phyloP scores from a whole-genome alignment of 2,329 filamentous ascomycete genomes.

The Clonostachys byssicola region DNA sequence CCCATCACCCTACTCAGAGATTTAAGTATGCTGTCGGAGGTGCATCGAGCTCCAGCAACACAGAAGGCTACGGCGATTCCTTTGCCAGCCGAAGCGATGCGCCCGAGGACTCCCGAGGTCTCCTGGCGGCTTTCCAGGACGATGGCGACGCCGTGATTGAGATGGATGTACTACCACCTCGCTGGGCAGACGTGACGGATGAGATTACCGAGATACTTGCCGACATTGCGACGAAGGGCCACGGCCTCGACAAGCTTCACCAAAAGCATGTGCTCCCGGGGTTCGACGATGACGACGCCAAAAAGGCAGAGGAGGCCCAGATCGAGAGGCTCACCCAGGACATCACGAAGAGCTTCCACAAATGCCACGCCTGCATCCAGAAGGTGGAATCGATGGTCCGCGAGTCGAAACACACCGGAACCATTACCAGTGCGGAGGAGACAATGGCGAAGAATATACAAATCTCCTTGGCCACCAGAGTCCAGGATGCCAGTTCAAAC shows the following conservation, averaged over 20 bases:
- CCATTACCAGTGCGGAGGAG: conserved; percentile 79
- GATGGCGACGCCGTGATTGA: conserved; percentile 95
- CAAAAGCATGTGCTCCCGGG: conserved; percentile 96
- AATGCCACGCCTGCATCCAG: conserved; percentile 86
- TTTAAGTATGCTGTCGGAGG: conserved; percentile 56
- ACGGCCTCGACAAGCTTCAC: conserved; percentile 85
- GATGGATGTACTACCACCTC: conserved; percentile 92
- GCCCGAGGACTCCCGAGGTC: conserved; percentile 62
- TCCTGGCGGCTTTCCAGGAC: conserved; percentile 79
- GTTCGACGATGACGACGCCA: conserved; percentile 92
- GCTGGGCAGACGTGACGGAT: conserved; percentile 94
- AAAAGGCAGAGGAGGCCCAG: conserved; percentile 79
- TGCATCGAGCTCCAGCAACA: conserved; percentile 24
- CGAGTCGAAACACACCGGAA: conserved; percentile 69
- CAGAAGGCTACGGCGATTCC: conserved; percentile 49
- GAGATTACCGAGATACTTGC: conserved; percentile 82
- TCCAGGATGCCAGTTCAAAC: conserved; percentile 85
- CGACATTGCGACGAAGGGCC: conserved; percentile 77
- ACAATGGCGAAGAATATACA: conserved; percentile 96
- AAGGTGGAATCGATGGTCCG: conserved; percentile 82
- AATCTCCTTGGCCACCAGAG: conserved; percentile 79
- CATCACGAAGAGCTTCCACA: conserved; percentile 85
- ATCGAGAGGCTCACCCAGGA: conserved; percentile 89
- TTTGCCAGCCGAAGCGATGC: conserved; percentile 43
- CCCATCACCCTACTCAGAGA: conserved; percentile 88